Base-by-base conservation (phyloP, 129 eudicot species). In the Kitagawia praeruptora region DNA sequence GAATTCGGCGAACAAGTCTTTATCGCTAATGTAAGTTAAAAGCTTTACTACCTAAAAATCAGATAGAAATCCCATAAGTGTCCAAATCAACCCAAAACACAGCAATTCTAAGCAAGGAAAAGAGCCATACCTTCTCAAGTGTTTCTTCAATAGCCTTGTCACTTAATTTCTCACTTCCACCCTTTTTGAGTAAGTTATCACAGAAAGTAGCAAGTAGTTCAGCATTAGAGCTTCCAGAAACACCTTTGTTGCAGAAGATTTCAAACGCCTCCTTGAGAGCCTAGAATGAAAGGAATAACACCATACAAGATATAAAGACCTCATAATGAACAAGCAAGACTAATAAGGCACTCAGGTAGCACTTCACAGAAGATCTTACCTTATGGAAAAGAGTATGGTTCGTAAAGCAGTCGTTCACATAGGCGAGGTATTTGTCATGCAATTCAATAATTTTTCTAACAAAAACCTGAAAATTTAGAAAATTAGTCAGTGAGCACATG, bases 361-460 rank as follows among this genome's bases (percentile, higher is more conserved):
- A 67, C 21, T 8, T 15, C 0, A 15, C 23, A 46, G 21, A 54
- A 75, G 69, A 81, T 92, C 78, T 47, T 72, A 93, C 98, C 98
- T 93, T 93, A 77, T 93, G 97, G 83, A 93, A 93, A 34, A 93
- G 90, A n/a, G 97, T 88, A 86, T 91, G 95, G 83, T 91, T 93
- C 56, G 15, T 77, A 38, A 93, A 93, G 82, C 98, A 93, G 79
- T 89, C 89, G 73, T 88, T 93, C 38, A 93, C 98, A 77, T 93
- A 91, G 34, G 91, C 89, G 81, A 93, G 70, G 88, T 86, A 93
- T 85, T 93, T 93, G 89, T 93, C 98, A 74, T 93, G 98, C 53
- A 93, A 89, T 87, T 93, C 98, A 58, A 93, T 91, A 56, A 93
- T 95, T 89, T 93, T 93, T 51, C 97, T 84, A 47, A 91, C 96